phyloP scores from a whole-genome alignment of 805 yeast genomes.

The Martiniozyma abietophila region DNA sequence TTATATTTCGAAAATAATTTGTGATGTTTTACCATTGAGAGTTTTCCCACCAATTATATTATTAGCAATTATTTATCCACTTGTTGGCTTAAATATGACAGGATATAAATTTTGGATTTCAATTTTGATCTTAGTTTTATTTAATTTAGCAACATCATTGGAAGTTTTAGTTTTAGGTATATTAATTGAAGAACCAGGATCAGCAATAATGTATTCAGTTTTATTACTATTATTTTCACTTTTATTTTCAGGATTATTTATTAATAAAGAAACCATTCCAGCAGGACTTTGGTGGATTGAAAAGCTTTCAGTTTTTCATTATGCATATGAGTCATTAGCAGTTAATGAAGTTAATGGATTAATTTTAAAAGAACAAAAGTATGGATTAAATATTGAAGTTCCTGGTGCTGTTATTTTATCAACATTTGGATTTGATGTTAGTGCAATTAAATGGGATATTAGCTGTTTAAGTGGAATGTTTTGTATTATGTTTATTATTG shows the following conservation, averaged over 20 bases:
- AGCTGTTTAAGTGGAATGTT: slow-evolving; percentile 50
- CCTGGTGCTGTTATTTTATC: slow-evolving; percentile 97
- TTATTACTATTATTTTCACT: slow-evolving; percentile 75
- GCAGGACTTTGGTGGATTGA: slow-evolving; percentile 58
- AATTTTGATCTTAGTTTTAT: slow-evolving; percentile 59
- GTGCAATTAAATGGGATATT: slow-evolving; percentile 63
- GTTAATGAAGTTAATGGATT: slow-evolving; percentile 89
- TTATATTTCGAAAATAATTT: slow-evolving; percentile 72
- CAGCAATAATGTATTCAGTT: slow-evolving; percentile 84
- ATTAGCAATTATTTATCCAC: slow-evolving; percentile 74
- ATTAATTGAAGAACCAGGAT: slow-evolving; percentile 78
- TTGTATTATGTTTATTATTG: slow-evolving; percentile 48
- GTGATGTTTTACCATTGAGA: slow-evolving; percentile 89
- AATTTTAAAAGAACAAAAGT: slow-evolving; percentile 77
- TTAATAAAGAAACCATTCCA: slow-evolving; percentile 60
- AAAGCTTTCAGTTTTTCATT: slow-evolving; percentile 85
- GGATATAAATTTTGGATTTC: slow-evolving; percentile 67
- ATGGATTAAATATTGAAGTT: slow-evolving; percentile 87
- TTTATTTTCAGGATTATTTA: slow-evolving; percentile 87
- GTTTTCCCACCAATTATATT: slow-evolving; percentile 86
- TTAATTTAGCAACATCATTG: slow-evolving; percentile 79
- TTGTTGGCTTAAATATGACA: slow-evolving; percentile 79
- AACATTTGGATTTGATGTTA: slow-evolving; percentile 88
- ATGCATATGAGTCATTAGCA: slow-evolving; percentile 86
- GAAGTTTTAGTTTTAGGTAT: slow-evolving; percentile 86